Evolutionary conservation across 257 asterid genomes (phyloP), one percentile per base, ranked within the genome.

Genomic region (Echites panduratus): DNA sequence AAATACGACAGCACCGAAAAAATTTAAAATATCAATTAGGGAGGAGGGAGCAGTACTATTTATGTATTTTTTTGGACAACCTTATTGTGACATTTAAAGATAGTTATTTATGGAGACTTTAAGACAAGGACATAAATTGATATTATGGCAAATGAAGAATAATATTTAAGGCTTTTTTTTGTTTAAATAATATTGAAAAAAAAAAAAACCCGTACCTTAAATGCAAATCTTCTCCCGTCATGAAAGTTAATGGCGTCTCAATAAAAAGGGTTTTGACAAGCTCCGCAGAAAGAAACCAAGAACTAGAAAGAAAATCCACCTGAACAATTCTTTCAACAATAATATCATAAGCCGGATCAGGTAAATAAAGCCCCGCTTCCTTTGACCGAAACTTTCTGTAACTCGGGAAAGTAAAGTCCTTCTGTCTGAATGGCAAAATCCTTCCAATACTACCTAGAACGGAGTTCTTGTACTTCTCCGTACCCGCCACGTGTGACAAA

Each of bases 281-380:
- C 77, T 95, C 96, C 0, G 98, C 87, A 45, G 99, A 95, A 3
- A 95, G 84, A 72, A 95, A 95, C 98, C 99, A 95, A 1, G 99
- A 95, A 75, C 98, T 95, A 0, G 96, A 92, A 0, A 95, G 86
- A 69, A 95, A 95, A 75, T 95, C 99, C n/a, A 90, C 99, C 83
- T 90, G 90, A 68, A 92, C 96, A 19, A 95, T 89, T 75, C 77
- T 81, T 10, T 90, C 88, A 22, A 92, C 79, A 0, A 83, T 86
- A 72, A 95, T 90, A 67, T 92, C 93, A 74, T 95, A 95, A 58
- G 99, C 98, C 7, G 99, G 99, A 73, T 95, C 99, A 3, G 99
- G 99, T 84, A 95, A 78, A 68, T 95, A 95, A 35, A 95, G 87
- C 13, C 99, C 99, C 0, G 98, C 97, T 78, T 95, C 99, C 73